Evolutionary conservation across 2,329 filamentous ascomycete species (phyloP).

Genomic region (Penicillium sp.): DNA sequence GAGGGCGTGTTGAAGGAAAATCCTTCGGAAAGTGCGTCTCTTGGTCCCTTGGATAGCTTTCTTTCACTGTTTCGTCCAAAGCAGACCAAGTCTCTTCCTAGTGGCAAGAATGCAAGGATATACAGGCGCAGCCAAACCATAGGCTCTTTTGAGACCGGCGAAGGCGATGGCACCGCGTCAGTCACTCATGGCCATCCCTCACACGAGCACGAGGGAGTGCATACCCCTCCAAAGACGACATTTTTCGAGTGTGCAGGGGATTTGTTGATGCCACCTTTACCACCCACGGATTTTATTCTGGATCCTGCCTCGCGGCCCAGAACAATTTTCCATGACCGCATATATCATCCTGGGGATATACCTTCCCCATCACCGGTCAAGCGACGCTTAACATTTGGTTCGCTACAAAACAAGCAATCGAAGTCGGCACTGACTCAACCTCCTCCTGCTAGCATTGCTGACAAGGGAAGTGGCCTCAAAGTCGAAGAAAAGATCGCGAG

Average conservation of each 20-base stretch:
- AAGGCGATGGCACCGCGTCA: constrained; percentile 17
- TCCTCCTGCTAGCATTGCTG: constrained; percentile 14
- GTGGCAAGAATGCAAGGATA: constrained; percentile 57
- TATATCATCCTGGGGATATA: constrained; percentile 93
- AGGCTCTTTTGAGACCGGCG: constrained; percentile 27
- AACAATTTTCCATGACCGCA: constrained; percentile 93
- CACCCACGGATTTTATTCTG: constrained; percentile 75
- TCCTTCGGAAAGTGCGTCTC: constrained; percentile 32
- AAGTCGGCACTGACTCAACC: constrained; percentile 14
- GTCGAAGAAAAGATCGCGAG: constrained; percentile 98
- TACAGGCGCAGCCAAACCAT: constrained; percentile 77
- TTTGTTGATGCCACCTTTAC: constrained; percentile 83
- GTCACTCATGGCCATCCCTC: constrained; percentile 53
- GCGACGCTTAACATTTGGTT: constrained; percentile 37
- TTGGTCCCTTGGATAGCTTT: constrained; percentile 60
- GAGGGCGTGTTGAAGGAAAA: constrained; percentile 18
- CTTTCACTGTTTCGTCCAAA: constrained; percentile 72
- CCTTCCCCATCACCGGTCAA: constrained; percentile 66
- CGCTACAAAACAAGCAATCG: constrained; percentile 21
- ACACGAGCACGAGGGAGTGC: constrained; percentile 51
- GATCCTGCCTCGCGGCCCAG: constrained; percentile 78
- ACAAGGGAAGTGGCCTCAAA: constrained; percentile 59
- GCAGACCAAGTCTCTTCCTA: constrained; percentile 50
- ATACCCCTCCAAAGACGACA: constrained; percentile 81
- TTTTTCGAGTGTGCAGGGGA: constrained; percentile 95